Base-by-base conservation (phyloP, 768 basidiomycete species). In the Suillus decipiens region DNA sequence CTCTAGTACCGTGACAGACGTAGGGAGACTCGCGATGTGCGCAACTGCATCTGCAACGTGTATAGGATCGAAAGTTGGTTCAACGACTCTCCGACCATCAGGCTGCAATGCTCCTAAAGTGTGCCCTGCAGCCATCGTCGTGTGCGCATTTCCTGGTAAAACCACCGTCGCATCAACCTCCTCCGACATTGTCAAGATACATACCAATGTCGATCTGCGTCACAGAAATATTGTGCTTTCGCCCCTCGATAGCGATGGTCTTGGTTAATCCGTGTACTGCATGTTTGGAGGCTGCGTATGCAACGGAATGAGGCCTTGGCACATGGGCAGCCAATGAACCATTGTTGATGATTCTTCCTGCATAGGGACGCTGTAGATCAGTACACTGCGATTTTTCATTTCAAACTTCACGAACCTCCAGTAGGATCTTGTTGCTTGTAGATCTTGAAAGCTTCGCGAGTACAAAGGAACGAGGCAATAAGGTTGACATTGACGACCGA, bases 201-300 rank as follows among this genome's bases (percentile, higher is more conserved):
- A 34, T 53, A 87, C 92, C 93, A 54, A 95, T 91, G 72, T 95
- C 93, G 55, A 95, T 84, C 70, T 95, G 92, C 2, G 89, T 90
- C 69, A 85, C 86, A 4, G 91, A 85, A 60, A 96, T 93, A 69
- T 86, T 80, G 73, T 84, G 84, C 36, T 81, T 77, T 8, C 93
- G 80, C 0, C 92, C 93, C 69, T 95, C 93, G 28, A 96, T 85
- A 2, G 87, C 82, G 5, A 87, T 90, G 47, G 81, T 84, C 73
- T 89, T 92, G 12, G 93, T 93, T 3, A 95, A 75, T 0, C 93
- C 93, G 1, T 78, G 72, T 51, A 95, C 85, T 8, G 89, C 93
- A 70, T 94, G 92, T 74, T 95, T 96, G 14, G 90, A 88, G 59
- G 84, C 78, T 0, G 90, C 89, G 72, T 95, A 95, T 0, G 92